Evolutionary conservation across 2,329 filamentous ascomycete species (phyloP), one percentile per base, ranked within the genome.

Genomic region (Ophiocordyceps robertsii): DNA sequence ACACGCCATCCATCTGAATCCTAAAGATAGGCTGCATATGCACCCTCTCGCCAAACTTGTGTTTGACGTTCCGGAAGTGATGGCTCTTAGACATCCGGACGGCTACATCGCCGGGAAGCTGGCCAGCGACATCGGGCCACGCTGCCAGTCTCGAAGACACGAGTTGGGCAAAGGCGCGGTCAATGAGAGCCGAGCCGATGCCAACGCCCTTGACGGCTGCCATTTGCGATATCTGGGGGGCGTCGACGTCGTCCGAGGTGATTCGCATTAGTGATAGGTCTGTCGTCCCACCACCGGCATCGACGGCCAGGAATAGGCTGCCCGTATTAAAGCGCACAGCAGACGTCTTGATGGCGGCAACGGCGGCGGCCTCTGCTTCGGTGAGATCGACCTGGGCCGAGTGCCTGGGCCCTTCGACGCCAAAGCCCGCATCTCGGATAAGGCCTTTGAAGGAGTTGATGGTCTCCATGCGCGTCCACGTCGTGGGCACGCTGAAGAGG

Each of bases 401-500:
- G 46, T 70, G 67, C 1, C 47, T 47, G 0, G 49, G 51, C 0
- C 66, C 62, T 16, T 65, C 65, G 2, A 51, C 43, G 1, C 69
- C 72, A 46, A 74, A 77, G 0, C 72, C 72, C 1, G 70, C 67
- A 14, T 61, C 54, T 13, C 53, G 50, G 3, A 75, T 66, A 29
- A 72, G 64, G 1, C 51, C 50, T 44, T 69, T 69, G 56, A 74
- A 76, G 6, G 54, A 56, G 52, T 75, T 72, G 40, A 75, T 67
- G 2, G 68, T 66, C 8, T 63, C 61, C 44, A 69, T 59, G 2
- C 58, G 67, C 10, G 61, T 63, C 73, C 73, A 77, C 0, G 73
- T 76, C 1, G 73, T 77, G 0, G 73, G 73, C 1, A 75, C 71
- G 38, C 68, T 72, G 55, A 77, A 77, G 9, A 75, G 56, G 48